Evolutionary conservation across 1,284 basidiomycete species (phyloP).

Genomic region (Ganoderma leucocontextum): DNA sequence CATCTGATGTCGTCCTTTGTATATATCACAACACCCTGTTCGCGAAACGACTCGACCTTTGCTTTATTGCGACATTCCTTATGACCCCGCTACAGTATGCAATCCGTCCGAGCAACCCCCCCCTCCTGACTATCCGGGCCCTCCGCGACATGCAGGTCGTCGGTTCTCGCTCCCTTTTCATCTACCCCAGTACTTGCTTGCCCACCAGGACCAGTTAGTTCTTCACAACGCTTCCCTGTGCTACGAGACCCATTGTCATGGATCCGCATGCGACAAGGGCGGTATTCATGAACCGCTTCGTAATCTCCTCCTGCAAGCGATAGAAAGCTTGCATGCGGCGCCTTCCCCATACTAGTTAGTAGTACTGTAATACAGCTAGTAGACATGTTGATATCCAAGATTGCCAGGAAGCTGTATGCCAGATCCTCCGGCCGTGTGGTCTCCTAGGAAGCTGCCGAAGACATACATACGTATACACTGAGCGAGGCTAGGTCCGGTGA

Average conservation of each 20-base stretch:
- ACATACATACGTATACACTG: slow-evolving; percentile 7
- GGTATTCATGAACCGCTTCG: background rate
- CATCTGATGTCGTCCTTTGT: slow-evolving; percentile 1
- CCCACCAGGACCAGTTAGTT: background rate
- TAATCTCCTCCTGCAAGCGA: slow-evolving; percentile 6
- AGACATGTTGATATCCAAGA: background rate
- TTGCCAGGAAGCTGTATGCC: background rate
- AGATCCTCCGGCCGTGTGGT: background rate
- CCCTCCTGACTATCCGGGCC: background rate
- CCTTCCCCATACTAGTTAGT: slow-evolving; percentile 2
- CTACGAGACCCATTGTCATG: background rate
- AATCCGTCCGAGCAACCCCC: background rate
- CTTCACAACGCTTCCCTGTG: no score
- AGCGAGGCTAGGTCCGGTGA: slow-evolving; percentile 20
- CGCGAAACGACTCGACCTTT: background rate
- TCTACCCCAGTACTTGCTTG: background rate
- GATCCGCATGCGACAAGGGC: background rate
- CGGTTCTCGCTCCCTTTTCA: background rate
- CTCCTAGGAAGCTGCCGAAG: background rate
- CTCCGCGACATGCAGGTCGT: background rate
- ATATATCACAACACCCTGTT: background rate
- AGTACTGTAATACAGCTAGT: no score
- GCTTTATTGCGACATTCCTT: background rate
- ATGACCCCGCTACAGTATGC: no score
- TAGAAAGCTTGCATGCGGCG: background rate